A percentile compares a stretch with the other conserved stretches of the same genome.
Evolutionary conservation across 2,329 filamentous ascomycete species (phyloP).

Genomic region (Colletotrichum sansevieriae): DNA sequence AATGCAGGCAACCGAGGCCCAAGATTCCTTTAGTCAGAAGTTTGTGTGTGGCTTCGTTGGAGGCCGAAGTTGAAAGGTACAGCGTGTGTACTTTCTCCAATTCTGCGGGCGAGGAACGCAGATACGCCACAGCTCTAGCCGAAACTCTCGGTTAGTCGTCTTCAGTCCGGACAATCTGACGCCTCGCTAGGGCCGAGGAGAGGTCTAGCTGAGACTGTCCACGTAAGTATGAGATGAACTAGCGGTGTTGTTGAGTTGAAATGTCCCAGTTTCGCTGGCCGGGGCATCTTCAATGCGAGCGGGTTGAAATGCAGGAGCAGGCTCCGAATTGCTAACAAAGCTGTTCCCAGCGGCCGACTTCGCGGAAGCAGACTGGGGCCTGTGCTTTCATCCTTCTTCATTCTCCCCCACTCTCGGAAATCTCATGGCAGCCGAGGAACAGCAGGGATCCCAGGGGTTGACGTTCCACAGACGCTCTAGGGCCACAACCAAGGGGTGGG

Average conservation of each 20-base stretch:
- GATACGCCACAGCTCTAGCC: slow-evolving; percentile 23
- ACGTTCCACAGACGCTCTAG: slow-evolving; percentile 36
- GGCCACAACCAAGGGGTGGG: slow-evolving; percentile 26
- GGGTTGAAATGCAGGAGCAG: slow-evolving; percentile 16
- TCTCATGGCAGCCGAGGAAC: slow-evolving; percentile 20
- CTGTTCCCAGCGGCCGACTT: slow-evolving; percentile 23
- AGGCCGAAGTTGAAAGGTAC: slow-evolving; percentile 3
- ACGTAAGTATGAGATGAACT: not conserved
- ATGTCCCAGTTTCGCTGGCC: slow-evolving; percentile 21
- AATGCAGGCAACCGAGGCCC: not conserved
- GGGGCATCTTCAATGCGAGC: slow-evolving; percentile 22
- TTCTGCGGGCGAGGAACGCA: slow-evolving; percentile 4
- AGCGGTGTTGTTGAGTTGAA: slow-evolving; percentile 17
- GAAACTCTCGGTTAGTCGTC: slow-evolving; percentile 31
- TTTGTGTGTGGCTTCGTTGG: slow-evolving; percentile 7
- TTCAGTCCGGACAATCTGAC: slow-evolving; percentile 23
- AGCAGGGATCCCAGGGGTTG: slow-evolving; percentile 22
- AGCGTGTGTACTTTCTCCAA: not conserved
- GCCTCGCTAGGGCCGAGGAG: slow-evolving; percentile 9
- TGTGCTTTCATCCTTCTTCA: slow-evolving; percentile 24
- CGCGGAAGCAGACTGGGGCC: slow-evolving; percentile 11
- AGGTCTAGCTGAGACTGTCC: slow-evolving; percentile 33
- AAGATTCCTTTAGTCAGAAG: slow-evolving; percentile 12
- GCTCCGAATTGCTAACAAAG: slow-evolving; percentile 30
- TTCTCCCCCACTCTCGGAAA: slow-evolving; percentile 34